phyloP scores from a whole-genome alignment of 495 filamentous ascomycete genomes.

The Pseudoneurospora amorphoporcata region DNA sequence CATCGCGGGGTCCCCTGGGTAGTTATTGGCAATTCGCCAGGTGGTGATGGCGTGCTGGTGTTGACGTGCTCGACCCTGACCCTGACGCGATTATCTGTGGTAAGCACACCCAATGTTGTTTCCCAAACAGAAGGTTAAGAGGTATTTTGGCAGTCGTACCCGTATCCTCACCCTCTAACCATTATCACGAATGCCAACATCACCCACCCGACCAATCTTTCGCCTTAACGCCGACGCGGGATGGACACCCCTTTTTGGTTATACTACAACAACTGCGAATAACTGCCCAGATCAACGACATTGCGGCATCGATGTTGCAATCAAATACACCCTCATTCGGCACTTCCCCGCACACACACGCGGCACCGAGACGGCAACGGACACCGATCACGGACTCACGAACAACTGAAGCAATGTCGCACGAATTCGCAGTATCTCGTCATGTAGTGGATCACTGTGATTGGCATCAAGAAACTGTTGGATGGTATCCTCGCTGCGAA shows the following conservation, averaged over 20 bases:
- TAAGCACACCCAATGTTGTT: background rate
- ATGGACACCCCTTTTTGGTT: background rate
- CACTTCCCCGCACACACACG: background rate
- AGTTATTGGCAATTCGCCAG: background rate
- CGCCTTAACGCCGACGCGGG: background rate
- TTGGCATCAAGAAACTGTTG: background rate
- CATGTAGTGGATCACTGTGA: background rate
- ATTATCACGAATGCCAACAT: background rate
- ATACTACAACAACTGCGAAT: background rate
- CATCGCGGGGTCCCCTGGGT: background rate
- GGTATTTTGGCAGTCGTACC: background rate
- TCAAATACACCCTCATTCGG: background rate
- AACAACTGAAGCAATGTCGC: background rate
- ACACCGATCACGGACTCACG: background rate
- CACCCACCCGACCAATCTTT: background rate
- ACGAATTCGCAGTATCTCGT: background rate
- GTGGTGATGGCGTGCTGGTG: constrained; percentile 14
- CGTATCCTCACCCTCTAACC: background rate
- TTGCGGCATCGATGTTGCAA: background rate
- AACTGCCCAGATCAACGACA: background rate
- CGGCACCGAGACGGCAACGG: background rate
- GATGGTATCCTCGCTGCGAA: background rate
- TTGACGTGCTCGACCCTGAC: constrained; percentile 10
- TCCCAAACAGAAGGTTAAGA: too few relatives aligned
- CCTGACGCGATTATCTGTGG: constrained; percentile 6